Conservation (phyloP, 371 early-diverging fungal species). For the Apophysomyces trapeziformis region DNA sequence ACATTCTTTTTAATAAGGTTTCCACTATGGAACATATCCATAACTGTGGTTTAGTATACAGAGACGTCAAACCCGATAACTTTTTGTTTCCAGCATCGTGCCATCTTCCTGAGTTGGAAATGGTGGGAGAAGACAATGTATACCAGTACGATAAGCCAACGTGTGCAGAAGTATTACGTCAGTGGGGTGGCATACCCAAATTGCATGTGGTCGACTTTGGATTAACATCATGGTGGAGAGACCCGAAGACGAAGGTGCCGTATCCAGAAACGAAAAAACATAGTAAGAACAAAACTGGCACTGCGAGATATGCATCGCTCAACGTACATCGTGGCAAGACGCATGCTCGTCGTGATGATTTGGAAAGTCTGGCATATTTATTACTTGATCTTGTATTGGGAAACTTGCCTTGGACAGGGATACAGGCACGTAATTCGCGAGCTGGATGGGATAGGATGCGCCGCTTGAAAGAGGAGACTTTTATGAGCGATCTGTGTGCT, state of each 20-base stretch:
- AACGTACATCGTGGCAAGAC: constrained; percentile 63
- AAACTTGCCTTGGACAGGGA: constrained; percentile 66
- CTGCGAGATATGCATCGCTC: constrained; percentile 68
- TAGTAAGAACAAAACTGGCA: constrained; percentile 61
- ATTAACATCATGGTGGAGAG: constrained; percentile 56
- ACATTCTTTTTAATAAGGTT: constrained; percentile 59
- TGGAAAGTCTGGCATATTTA: constrained; percentile 65
- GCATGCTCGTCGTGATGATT: constrained; percentile 64
- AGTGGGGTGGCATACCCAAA: constrained; percentile 27
- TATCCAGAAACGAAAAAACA: constrained; percentile 51
- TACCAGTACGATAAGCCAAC: constrained; percentile 12
- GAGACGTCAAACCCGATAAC: constrained; percentile 97
- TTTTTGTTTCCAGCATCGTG: constrained; percentile 74
- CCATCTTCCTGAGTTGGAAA: constrained; percentile 36
- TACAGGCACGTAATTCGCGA: constrained; percentile 57
- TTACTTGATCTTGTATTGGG: constrained; percentile 62
- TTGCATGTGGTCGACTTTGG: constrained; percentile 64
- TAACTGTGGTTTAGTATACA: constrained; percentile 78
- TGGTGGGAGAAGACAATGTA: constrained; percentile 27
- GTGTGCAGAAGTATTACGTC: constrained; percentile 24
- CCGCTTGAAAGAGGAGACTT: constrained; percentile 55
- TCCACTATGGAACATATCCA: constrained; percentile 98
- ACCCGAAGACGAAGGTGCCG: constrained; percentile 48
- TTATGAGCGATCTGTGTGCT: constrained; percentile 55
- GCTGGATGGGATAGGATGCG: constrained; percentile 68